Percentiles rank a stretch among this genome's conserved stretches.
These are phyloP conservation scores for Pythium volutum DNA, from an alignment of 352 stramenopile species.

Conservation along the genomic window DNA sequence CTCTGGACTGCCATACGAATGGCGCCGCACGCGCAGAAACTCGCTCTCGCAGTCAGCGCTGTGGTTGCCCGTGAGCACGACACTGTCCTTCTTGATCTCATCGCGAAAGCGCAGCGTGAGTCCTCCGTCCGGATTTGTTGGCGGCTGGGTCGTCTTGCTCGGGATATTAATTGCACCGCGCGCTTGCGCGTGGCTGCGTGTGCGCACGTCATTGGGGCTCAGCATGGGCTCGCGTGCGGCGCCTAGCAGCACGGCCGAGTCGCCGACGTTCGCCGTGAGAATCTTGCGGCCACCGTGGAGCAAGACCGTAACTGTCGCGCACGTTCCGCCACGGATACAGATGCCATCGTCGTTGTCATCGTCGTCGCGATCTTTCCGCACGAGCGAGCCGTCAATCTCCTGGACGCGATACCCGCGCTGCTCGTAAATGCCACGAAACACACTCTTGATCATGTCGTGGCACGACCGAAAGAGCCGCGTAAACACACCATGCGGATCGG, in stretches of 20 bases:
- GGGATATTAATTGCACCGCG: constrained; percentile 8
- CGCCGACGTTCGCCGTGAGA: constrained; percentile 81
- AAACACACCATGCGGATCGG: constrained; percentile 49
- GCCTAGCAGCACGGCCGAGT: constrained; percentile 58
- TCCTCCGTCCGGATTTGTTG: not conserved
- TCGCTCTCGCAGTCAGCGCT: constrained; percentile 72
- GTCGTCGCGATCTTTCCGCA: constrained; percentile 35
- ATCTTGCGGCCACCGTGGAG: constrained; percentile 65
- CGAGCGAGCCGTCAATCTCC: constrained; percentile 62
- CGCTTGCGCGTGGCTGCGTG: not conserved
- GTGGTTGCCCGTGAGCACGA: constrained; percentile 84
- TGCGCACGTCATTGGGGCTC: constrained; percentile 25
- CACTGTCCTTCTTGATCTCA: constrained; percentile 19
- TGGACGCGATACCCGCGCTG: constrained; percentile 50
- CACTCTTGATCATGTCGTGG: constrained; percentile 58
- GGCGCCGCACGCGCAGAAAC: constrained; percentile 58
- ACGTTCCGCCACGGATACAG: constrained; percentile 89
- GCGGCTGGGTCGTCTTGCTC: not conserved
- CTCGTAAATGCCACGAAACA: constrained; percentile 65
- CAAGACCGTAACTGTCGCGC: constrained; percentile 78
- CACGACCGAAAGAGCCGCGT: constrained; percentile 50
- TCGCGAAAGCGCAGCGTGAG: constrained; percentile 16
- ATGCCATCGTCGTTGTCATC: constrained; percentile 31
- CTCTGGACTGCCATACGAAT: constrained; percentile 27
- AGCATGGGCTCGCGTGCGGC: constrained; percentile 25